phyloP scores from a whole-genome alignment of 805 yeast genomes.

The Metschnikowia cubensis region DNA sequence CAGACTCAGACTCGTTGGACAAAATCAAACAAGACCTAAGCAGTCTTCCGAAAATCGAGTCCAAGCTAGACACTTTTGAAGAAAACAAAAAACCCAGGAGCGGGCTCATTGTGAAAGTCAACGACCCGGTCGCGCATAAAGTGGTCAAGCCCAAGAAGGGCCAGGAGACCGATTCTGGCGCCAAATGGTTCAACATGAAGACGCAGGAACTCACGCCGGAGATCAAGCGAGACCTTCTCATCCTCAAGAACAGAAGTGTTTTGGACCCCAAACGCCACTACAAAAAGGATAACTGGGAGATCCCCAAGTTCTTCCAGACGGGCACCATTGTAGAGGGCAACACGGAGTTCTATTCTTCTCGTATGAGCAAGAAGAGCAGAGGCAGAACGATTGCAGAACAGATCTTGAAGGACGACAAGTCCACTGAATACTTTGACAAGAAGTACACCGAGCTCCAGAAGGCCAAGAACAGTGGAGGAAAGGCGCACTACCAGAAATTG shows the following conservation, averaged over 20 bases:
- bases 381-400: slow-evolving; percentile 80
- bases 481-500: slow-evolving; percentile 59
- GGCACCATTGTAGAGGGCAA: slow-evolving; percentile 86
- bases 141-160: slow-evolving; percentile 11
- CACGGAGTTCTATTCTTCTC: slow-evolving; percentile 67
- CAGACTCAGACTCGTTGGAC: slow-evolving; percentile 21
- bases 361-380: slow-evolving; percentile 67
- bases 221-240: slow-evolving; percentile 69
- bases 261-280: slow-evolving; percentile 95
- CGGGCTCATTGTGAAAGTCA: slow-evolving; percentile 29
- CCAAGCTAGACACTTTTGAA: slow-evolving; percentile 24
- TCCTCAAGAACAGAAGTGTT: slow-evolving; percentile 83
- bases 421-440: slow-evolving; percentile 76
- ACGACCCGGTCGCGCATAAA: slow-evolving; percentile 24
- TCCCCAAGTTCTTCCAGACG: slow-evolving; percentile 77
- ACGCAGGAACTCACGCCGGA: slow-evolving; percentile 35
- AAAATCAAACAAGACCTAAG: slow-evolving; percentile 32
- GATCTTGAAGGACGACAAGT: slow-evolving; percentile 65
- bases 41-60: slow-evolving; percentile 40
- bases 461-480: slow-evolving; percentile 58
- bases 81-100: slow-evolving; percentile 4
- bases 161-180: slow-evolving; percentile 16
- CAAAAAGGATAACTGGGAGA: slow-evolving; percentile 75
- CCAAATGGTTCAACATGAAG: slow-evolving; percentile 19
- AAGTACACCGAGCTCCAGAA: slow-evolving; percentile 78